Conservation (phyloP, 2,329 filamentous ascomycete genomes). For the Exophiala aquamarina region DNA sequence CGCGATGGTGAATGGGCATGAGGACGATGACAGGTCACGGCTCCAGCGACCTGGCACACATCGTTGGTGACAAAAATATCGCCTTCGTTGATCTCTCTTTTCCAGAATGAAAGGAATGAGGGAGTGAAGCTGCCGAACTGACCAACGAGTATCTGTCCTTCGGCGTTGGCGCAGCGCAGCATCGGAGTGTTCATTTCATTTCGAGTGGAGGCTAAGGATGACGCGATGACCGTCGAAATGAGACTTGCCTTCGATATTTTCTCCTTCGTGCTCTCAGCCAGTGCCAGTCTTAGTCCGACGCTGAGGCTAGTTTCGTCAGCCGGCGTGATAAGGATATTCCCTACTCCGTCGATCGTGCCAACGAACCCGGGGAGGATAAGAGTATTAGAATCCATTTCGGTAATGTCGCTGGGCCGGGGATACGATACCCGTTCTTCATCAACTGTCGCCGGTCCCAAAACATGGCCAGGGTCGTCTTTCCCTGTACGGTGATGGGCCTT, state of each 20-base stretch:
- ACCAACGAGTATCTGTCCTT: constrained; percentile 52
- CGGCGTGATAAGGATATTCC: constrained; percentile 53
- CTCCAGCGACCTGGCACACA: constrained; percentile 49
- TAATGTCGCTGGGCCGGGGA: constrained; percentile 48
- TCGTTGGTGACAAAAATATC: constrained; percentile 55
- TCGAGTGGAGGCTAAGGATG: constrained; percentile 46
- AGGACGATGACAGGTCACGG: constrained; percentile 53
- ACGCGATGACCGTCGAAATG: constrained; percentile 46
- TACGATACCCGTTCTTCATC: constrained; percentile 40
- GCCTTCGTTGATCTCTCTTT: constrained; percentile 49
- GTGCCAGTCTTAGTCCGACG: not conserved
- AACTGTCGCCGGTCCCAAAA: constrained; percentile 48
- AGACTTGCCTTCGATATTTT: constrained; percentile 36
- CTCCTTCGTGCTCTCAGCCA: too few species aligned
- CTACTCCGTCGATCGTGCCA: constrained; percentile 48
- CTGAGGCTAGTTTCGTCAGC: too few species aligned
- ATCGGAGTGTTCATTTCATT: constrained; percentile 54
- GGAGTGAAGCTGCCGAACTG: constrained; percentile 54
- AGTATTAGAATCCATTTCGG: constrained; percentile 54
- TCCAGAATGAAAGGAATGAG: constrained; percentile 48
- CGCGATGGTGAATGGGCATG: constrained; percentile 48
- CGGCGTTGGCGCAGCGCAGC: constrained; percentile 50
- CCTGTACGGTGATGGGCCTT: constrained; percentile 42
- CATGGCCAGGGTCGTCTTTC: constrained; percentile 40
- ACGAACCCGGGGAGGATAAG: constrained; percentile 49